phyloP scores from a whole-genome alignment of 768 basidiomycete species.

The Leccinum aurantiacum region DNA sequence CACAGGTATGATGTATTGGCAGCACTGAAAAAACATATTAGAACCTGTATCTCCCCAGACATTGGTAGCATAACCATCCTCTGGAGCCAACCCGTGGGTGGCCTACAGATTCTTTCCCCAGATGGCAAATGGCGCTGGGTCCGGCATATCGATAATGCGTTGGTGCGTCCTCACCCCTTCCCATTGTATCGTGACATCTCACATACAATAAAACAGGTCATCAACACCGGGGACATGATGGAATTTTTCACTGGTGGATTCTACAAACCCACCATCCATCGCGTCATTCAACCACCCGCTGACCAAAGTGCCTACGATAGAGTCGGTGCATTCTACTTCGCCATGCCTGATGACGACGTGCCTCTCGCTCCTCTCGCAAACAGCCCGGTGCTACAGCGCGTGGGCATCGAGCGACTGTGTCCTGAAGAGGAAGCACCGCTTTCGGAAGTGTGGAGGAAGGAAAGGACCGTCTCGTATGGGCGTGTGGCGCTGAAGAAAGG shows the following conservation, averaged over 20 bases:
- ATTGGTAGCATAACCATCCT: slow-evolving; percentile 55
- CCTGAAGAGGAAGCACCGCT: slow-evolving; percentile 44
- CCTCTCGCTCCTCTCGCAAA: slow-evolving; percentile 41
- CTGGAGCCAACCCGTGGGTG: slow-evolving; percentile 60
- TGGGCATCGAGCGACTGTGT: slow-evolving; percentile 38
- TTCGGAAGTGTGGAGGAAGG: slow-evolving; percentile 51
- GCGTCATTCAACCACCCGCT: slow-evolving; percentile 55
- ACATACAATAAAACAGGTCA: slow-evolving; percentile 37
- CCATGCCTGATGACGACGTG: slow-evolving; percentile 50
- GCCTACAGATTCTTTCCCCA: slow-evolving; percentile 52
- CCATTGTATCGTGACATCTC: background rate
- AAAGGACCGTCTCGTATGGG: slow-evolving; percentile 52
- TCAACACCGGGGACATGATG: slow-evolving; percentile 60
- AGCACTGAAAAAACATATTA: background rate
- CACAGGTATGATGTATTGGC: slow-evolving; percentile 38
- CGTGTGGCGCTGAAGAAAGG: slow-evolving; percentile 40
- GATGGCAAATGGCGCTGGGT: slow-evolving; percentile 61
- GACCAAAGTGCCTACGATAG: slow-evolving; percentile 51
- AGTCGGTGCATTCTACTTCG: slow-evolving; percentile 58
- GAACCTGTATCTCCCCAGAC: slow-evolving; percentile 32
- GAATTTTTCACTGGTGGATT: slow-evolving; percentile 59
- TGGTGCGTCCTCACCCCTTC: slow-evolving; percentile 36
- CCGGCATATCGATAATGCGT: slow-evolving; percentile 55
- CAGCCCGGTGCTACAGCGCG: slow-evolving; percentile 49
- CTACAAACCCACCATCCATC: slow-evolving; percentile 59